These are phyloP conservation scores for Candida takata DNA, from an alignment of 805 yeast genomes.

Conservation along the genomic window DNA sequence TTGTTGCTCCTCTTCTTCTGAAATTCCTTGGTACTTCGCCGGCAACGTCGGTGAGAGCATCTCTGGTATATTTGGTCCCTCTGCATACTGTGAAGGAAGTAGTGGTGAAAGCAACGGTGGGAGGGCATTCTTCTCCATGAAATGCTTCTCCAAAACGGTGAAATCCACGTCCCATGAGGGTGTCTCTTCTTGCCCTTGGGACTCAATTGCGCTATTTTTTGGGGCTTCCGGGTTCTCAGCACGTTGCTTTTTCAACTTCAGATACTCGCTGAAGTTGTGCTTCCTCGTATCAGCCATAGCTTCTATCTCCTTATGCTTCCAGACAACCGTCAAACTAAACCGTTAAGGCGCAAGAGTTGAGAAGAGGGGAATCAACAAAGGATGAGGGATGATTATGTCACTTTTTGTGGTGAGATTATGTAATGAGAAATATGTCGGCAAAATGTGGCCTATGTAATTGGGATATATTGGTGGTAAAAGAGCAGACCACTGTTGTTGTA, in stretches of 20 bases:
- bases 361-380: too few species aligned
- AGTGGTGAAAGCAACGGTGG: constrained; percentile 13
- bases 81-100: constrained; percentile 6
- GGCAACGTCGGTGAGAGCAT: constrained; percentile 20
- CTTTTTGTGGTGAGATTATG: too few species aligned
- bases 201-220: neutral
- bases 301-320: too few species aligned
- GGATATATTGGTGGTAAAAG: too few species aligned
- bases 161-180: constrained; percentile 3
- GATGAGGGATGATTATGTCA: too few species aligned
- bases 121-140: neutral
- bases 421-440: too few species aligned
- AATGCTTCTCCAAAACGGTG: neutral
- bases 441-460: too few species aligned
- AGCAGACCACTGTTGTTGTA: too few species aligned
- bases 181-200: neutral
- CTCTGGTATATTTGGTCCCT: constrained; percentile 7
- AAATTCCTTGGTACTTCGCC: constrained; percentile 7
- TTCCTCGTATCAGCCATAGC: constrained; percentile 1
- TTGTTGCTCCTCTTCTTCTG: too few species aligned
- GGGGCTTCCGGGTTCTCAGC: neutral
- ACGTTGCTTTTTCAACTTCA: constrained; percentile 2
- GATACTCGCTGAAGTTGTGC: constrained; percentile 4
- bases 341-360: too few species aligned
- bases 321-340: too few species aligned